Evolutionary conservation across 176 grass and related monocot species (phyloP), one percentile per base, ranked within the genome.

Genomic region (Rhipidocladum racemiflorum): DNA sequence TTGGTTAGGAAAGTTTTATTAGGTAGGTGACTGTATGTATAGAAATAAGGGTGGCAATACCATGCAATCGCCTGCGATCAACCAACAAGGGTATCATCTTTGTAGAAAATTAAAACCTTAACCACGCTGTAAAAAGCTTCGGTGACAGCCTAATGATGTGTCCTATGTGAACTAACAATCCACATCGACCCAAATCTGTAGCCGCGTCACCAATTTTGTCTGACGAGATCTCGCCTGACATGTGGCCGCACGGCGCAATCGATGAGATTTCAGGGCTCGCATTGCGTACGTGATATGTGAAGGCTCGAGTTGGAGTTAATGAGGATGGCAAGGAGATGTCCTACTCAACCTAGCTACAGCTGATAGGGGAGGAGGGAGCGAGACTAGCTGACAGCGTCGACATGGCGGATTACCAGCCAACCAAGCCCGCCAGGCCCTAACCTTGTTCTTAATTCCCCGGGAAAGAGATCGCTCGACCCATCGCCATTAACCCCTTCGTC

Each of bases 391-490:
- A 60, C 24, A 17, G 11, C 43, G 65, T 88, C 79, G 80, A 88
- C 80, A 36, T 88, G 86, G 74, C 73, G 21, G 1, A 27, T 32
- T 65, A 1, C 45, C 61, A 69, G 59, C 80, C 80, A 79, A 9
- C 57, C 66, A 64, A 40, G 11, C 6, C 12, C 5, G 9, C 9
- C 6, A 65, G 1, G 20, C 35, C 25, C 7, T 4, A 14, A n/a
- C 3, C 32, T 38, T 32, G 65, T 39, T 40, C 9, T 23, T 39
- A 23, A n/a, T 66, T 66, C 25, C 18, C 11, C 7, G 0, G 7
- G 51, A 81, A 60, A 40, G 36, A 16, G 66, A 56, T 44, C 65
- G 13, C 16, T 35, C 27, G 23, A 3, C 18, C 69, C 13, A 18
- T 25, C 44, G 70, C 70, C 70, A 20, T 51, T 20, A 51, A 51